These are phyloP conservation scores for Citrus inodora DNA, from an alignment of 345 rosid species.

Conservation along the genomic window DNA sequence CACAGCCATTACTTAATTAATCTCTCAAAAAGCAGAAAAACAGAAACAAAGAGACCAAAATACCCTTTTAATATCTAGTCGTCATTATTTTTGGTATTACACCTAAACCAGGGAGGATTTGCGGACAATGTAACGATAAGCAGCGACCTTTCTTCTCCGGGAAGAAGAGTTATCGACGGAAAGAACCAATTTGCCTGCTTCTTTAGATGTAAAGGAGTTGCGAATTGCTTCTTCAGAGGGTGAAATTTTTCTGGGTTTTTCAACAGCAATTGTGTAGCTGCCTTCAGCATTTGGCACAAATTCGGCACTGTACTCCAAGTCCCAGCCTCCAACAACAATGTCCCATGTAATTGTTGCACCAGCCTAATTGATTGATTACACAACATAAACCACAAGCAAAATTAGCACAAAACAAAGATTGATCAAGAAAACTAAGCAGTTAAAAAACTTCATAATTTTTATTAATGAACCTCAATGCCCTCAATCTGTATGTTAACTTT, in stretches of 20 bases:
- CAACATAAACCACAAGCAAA: neutral
- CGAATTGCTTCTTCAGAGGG: conserved; percentile 67
- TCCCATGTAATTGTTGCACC: conserved; percentile 95
- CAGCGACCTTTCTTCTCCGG: conserved; percentile 81
- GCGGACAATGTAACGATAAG: conserved; percentile 83
- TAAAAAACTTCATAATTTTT: neutral
- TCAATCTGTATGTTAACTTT: conserved; percentile 96
- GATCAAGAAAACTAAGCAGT: neutral
- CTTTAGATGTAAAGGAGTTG: conserved; percentile 67
- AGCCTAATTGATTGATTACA: conserved; percentile 34
- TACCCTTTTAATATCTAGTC: conserved; percentile 11
- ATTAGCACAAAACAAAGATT: neutral
- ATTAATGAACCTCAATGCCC: conserved; percentile 74
- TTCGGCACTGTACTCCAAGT: conserved; percentile 92
- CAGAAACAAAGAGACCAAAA: neutral
- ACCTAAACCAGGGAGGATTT: conserved; percentile 42
- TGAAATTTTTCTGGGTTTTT: conserved; percentile 58
- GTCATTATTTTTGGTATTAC: neutral
- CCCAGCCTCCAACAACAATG: conserved; percentile 98
- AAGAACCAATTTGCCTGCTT: conserved; percentile 82
- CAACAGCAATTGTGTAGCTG: conserved; percentile 80
- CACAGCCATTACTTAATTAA: conserved; percentile 15
- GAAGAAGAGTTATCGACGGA: conserved; percentile 87
- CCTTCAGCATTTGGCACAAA: conserved; percentile 76
- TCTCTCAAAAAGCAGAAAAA: neutral